Evolutionary conservation across 495 filamentous ascomycete genomes (phyloP).

Genomic region (Penicillium parvum): DNA sequence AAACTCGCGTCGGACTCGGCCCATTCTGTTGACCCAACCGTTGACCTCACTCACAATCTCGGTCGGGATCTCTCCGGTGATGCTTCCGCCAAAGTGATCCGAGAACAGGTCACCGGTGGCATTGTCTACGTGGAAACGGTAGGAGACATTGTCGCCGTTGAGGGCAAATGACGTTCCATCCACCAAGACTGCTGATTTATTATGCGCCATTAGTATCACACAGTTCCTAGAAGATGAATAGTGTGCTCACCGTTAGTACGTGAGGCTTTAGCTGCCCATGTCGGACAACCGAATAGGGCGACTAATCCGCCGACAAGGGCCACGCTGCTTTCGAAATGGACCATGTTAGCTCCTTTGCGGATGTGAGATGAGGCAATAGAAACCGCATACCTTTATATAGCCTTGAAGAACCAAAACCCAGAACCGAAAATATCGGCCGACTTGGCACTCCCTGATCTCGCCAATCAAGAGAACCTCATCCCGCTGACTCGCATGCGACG

Average conservation of each 20-base stretch:
- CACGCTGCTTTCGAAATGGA: background rate
- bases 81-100: slow-evolving; percentile 46
- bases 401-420: background rate
- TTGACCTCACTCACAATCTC: slow-evolving; percentile 35
- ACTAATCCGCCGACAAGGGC: slow-evolving; percentile 4
- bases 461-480: background rate
- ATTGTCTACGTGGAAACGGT: slow-evolving; percentile 52
- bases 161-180: slow-evolving; percentile 45
- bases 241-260: background rate
- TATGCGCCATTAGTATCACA: background rate
- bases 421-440: background rate
- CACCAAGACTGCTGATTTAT: slow-evolving; percentile 34
- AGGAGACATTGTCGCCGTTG: slow-evolving; percentile 46
- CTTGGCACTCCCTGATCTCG: too few species aligned
- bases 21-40: slow-evolving; percentile 45
- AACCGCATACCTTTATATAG: background rate
- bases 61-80: slow-evolving; percentile 33
- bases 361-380: background rate
- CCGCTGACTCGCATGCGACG: background rate
- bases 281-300: background rate
- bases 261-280: slow-evolving; percentile 1
- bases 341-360: slow-evolving; percentile 6
- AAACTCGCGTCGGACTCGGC: slow-evolving; percentile 49
- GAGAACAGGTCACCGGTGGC: slow-evolving; percentile 44
- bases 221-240: background rate